Evolutionary conservation across 2,329 filamentous ascomycete genomes (phyloP).

Genomic region (Aspergillus brasiliensis): DNA sequence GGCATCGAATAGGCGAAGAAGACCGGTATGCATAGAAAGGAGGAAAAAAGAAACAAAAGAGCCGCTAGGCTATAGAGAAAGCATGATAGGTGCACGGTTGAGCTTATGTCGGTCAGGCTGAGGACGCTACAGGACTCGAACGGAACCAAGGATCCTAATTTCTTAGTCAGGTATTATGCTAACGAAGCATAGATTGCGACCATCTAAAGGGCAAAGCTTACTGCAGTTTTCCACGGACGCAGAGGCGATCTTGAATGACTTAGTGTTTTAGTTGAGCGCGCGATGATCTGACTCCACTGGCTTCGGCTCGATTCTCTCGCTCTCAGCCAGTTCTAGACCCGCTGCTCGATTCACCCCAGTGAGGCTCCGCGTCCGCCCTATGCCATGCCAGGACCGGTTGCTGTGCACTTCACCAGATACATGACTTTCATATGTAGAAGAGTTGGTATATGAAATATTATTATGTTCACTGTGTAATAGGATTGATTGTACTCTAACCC

Average conservation of each 20-base stretch:
- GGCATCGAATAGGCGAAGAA: neutral
- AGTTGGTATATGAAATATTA: neutral
- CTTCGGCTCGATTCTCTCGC: neutral
- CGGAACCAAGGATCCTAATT: neutral
- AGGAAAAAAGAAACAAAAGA: too few species aligned
- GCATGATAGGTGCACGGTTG: neutral
- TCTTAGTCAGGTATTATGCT: neutral
- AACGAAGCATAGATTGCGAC: neutral
- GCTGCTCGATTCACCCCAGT: neutral
- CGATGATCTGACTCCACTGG: neutral
- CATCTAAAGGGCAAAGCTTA: neutral
- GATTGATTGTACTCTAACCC: constrained; percentile 12
- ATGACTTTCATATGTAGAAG: too few species aligned
- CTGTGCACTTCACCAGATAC: neutral
- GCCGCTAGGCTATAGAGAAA: neutral
- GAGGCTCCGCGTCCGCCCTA: neutral
- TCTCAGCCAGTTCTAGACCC: neutral
- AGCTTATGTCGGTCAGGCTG: neutral
- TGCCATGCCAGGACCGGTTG: neutral
- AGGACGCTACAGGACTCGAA: neutral
- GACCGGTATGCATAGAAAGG: neutral
- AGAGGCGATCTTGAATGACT: neutral
- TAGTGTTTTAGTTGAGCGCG: neutral
- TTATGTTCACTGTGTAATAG: neutral
- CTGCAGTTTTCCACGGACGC: neutral